A percentile compares a stretch with the other conserved stretches of the same genome.
Conservation (phyloP, 306 rosid species). For the Coriaria nepalensis region DNA sequence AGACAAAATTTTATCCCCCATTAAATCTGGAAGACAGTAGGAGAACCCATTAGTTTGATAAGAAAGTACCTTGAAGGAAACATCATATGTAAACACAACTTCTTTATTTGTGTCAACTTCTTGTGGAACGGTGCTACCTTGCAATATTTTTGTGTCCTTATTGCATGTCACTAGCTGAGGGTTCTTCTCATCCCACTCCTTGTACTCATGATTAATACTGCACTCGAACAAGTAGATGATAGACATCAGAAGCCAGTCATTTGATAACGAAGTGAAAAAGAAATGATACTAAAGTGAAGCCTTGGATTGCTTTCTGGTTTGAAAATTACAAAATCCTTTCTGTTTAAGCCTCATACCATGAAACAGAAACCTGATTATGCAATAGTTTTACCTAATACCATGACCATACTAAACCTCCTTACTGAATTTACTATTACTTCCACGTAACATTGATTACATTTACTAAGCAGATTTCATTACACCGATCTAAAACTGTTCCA, state of each 20-base stretch:
- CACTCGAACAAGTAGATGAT: constrained; percentile 8
- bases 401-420: no score
- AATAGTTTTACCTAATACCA: no score
- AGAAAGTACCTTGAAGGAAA: constrained; percentile 67
- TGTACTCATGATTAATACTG: constrained; percentile 86
- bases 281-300: no score
- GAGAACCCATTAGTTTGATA: constrained; percentile 11
- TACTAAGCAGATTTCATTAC: no score
- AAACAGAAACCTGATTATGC: no score
- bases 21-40: constrained; percentile 4
- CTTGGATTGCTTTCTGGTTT: no score
- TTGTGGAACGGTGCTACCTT: constrained; percentile 80
- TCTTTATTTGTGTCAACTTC: constrained; percentile 77
- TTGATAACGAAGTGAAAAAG: constrained; percentile 7
- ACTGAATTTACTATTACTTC: no score
- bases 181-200: constrained; percentile 73
- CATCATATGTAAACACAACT: constrained; percentile 85
- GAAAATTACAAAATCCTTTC: no score
- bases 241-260: constrained; percentile 8
- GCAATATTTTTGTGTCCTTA: constrained; percentile 77
- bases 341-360: no score
- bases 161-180: constrained; percentile 82
- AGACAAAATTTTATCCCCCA: constrained; percentile 11
- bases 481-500: no score
- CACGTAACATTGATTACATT: no score